These are phyloP conservation scores for Cicer arietinum DNA, from an alignment of 306 rosid species.

Conservation along the genomic window DNA sequence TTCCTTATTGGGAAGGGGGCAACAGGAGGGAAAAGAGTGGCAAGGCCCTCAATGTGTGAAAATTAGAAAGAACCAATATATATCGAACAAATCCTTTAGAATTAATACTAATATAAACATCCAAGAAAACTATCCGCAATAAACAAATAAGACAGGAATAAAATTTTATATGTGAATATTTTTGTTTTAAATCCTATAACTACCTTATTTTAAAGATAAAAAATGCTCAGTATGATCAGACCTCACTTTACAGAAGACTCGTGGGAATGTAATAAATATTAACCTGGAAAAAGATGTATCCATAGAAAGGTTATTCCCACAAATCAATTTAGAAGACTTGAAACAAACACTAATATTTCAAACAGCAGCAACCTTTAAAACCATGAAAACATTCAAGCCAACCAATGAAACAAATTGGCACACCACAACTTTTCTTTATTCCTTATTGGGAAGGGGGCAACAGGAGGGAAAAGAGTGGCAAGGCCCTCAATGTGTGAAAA, in stretches of 20 bases:
- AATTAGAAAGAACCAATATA: conserved; percentile 18
- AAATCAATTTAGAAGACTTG: not conserved
- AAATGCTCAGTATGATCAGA: not conserved
- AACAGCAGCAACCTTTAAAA: conserved; percentile 25
- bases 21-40: not conserved
- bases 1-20: conserved; percentile 2
- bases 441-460: not conserved
- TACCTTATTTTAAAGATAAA: not conserved
- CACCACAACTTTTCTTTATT: not conserved
- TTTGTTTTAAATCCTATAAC: not conserved
- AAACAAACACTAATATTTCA: conserved; percentile 7
- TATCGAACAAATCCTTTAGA: conserved; percentile 1
- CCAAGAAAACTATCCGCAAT: conserved; percentile 8
- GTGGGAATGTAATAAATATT: conserved; percentile 12
- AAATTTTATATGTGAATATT: not conserved
- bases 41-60: conserved; percentile 2
- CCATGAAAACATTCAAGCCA: conserved; percentile 28
- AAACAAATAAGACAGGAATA: conserved; percentile 5
- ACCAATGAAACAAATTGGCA: not conserved
- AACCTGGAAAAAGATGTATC: not conserved
- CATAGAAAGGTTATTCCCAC: not conserved
- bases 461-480: not conserved
- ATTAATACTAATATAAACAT: conserved; percentile 29
- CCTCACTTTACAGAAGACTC: not conserved
- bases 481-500: conserved; percentile 8